Evolutionary conservation across 1,284 basidiomycete species (phyloP), one percentile per base, ranked within the genome.

Genomic region (Golubevia pallescens): DNA sequence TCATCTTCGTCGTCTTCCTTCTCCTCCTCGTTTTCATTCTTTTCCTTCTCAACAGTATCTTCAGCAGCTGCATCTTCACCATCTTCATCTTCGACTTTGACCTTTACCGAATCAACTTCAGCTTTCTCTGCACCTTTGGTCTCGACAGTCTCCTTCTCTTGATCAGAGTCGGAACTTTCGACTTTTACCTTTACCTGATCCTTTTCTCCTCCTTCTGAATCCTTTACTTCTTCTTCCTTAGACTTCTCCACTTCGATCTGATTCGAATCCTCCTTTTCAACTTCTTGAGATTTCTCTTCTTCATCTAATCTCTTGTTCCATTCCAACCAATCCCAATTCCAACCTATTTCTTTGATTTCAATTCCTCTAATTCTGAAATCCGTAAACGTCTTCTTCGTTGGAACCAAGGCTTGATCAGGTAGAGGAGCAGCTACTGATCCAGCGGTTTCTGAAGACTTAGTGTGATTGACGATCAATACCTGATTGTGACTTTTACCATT

Each of bases 51-150:
- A 21, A 14, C 53, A n/a, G 52, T n/a, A 67, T 65, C 2, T 68
- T 74, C 16, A 65, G 67, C 53, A 62, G 68, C 63, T 78, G 75
- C 53, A 70, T 63, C 71, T 10, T 66, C 53, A 8, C 74, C 73
- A n/a, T 75, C 75, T 23, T 73, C 75, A 57, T 80, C 76, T n/a
- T 65, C 73, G 34, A 76, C 76, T 4, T 70, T 63, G 68, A 80
- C 65, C 58, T 77, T 76, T 61, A 54, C 68, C 55, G 55, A 13
- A 62, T 70, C 60, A 23, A 70, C 69, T 20, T 61, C 60, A 34
- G 60, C 64, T 21, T 16, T 8, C 19, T 6, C 57, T 58, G 56
- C 53, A 63, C 32, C 65, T 62, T 3, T 63, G 60, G 10, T 66
- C 56, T n/a, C 65, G 60, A 19, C 42, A 28, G 28, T 28, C 28